Conservation (phyloP, 2,329 filamentous ascomycete genomes). For the Fusarium caatingaense region DNA sequence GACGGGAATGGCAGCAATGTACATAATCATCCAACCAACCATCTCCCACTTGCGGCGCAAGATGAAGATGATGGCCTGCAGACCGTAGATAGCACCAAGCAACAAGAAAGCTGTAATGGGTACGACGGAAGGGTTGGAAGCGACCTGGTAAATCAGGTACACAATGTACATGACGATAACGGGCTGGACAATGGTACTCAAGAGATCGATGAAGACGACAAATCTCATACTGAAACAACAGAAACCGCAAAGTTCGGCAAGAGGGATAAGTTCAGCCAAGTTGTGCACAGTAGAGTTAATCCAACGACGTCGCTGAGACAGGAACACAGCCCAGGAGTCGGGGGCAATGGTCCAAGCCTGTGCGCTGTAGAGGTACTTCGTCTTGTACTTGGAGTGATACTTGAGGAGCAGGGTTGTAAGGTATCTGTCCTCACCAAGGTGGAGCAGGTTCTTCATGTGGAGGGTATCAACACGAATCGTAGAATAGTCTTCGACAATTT, state of each 20-base stretch:
- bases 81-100: constrained; percentile 93
- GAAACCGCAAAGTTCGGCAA: constrained; percentile 97
- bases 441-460: constrained; percentile 98
- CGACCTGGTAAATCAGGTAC: constrained; percentile 85
- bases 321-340: constrained; percentile 92
- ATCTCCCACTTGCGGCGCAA: constrained; percentile 98
- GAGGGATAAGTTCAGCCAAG: constrained; percentile 91
- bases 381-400: constrained; percentile 94
- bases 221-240: constrained; percentile 99
- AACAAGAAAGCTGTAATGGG: constrained; percentile 90
- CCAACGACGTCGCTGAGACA: constrained; percentile 98
- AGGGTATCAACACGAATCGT: constrained; percentile 97
- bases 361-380: constrained; percentile 92
- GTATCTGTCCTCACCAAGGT: constrained; percentile 97
- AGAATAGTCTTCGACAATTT: constrained; percentile 87
- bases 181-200: constrained; percentile 92
- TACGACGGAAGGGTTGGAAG: constrained; percentile 70
- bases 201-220: constrained; percentile 91
- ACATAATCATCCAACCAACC: constrained; percentile 99
- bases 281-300: constrained; percentile 99
- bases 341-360: constrained; percentile 98
- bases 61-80: constrained; percentile 98
- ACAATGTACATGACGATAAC: constrained; percentile 90
- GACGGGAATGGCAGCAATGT: constrained; percentile 89
- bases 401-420: constrained; percentile 94